phyloP scores from a whole-genome alignment of 768 basidiomycete genomes.

The Cystoderma amianthinum region DNA sequence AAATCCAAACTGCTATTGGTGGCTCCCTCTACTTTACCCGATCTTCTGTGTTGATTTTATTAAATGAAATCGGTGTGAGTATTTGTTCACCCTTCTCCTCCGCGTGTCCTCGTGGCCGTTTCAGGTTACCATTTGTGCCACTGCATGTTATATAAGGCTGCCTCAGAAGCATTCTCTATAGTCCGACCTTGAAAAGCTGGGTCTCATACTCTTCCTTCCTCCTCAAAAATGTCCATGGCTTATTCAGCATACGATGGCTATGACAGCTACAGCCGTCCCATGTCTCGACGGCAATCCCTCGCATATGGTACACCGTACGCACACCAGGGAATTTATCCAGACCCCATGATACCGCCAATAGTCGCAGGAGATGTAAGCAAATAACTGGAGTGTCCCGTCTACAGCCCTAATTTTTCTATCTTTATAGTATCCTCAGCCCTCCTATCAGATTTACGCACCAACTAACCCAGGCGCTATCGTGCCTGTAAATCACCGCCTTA shows the following conservation, averaged over 20 bases:
- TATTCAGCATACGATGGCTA: constrained; percentile 17
- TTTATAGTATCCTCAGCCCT: constrained; percentile 33
- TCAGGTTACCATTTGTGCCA: background rate
- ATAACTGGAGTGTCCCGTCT: background rate
- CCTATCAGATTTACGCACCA: constrained; percentile 40
- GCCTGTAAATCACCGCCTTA: constrained; percentile 31
- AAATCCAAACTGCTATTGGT: too few species aligned
- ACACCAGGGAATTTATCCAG: constrained; percentile 32
- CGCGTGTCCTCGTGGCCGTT: background rate
- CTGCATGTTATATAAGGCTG: background rate
- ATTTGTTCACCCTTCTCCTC: background rate
- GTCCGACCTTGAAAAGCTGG: background rate
- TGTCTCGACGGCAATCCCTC: constrained; percentile 33
- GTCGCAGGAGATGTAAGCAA: constrained; percentile 31
- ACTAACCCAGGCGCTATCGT: constrained; percentile 24
- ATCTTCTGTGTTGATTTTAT: constrained; percentile 1
- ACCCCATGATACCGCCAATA: constrained; percentile 21
- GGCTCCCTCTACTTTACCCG: background rate
- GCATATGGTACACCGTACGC: constrained; percentile 27
- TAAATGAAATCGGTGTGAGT: constrained; percentile 2
- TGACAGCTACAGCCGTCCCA: constrained; percentile 17
- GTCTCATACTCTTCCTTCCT: background rate
- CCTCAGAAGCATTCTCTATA: background rate
- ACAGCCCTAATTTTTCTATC: constrained; percentile 5
- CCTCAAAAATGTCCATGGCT: constrained; percentile 7